Evolutionary conservation across 495 filamentous ascomycete genomes (phyloP).

Genomic region (Lasiosphaeria ovina): DNA sequence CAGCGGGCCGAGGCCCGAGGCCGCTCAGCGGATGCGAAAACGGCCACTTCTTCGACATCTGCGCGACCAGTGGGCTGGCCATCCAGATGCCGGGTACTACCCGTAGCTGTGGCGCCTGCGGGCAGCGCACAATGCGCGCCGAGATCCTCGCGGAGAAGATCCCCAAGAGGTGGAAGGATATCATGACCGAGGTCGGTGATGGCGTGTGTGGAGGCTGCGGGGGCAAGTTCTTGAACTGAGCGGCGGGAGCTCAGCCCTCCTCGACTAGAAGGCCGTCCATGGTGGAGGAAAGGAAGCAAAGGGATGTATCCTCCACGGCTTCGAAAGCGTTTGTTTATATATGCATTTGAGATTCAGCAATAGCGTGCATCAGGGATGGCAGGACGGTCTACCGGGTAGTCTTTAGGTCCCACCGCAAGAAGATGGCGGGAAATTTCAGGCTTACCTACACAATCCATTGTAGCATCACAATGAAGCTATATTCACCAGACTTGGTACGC

Average conservation of each 20-base stretch:
- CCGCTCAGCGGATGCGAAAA: constrained; percentile 27
- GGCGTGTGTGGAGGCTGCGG: constrained; percentile 44
- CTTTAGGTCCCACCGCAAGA: no score
- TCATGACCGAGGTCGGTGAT: constrained; percentile 30
- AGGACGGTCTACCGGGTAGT: no score
- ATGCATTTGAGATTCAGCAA: no score
- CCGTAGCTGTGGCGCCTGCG: constrained; percentile 43
- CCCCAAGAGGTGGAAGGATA: constrained; percentile 15
- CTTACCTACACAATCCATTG: no score
- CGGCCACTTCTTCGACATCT: constrained; percentile 36
- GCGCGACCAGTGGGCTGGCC: constrained; percentile 43
- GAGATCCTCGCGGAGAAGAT: constrained; percentile 31
- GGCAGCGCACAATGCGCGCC: constrained; percentile 38
- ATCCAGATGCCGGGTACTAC: constrained; percentile 44
- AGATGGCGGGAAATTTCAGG: no score
- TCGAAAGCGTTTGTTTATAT: no score
- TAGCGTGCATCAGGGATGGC: no score
- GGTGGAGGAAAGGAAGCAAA: no score
- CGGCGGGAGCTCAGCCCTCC: neutral
- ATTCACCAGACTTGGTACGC: no score
- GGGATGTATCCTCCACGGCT: no score
- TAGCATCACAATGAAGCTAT: no score
- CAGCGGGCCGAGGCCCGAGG: constrained; percentile 7
- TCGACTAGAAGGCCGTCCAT: no score
- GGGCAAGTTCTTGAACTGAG: constrained; percentile 45